A percentile compares a stretch with the other conserved stretches of the same genome.
Conservation (phyloP, 129 eudicot species). For the Artemisia argyi region DNA sequence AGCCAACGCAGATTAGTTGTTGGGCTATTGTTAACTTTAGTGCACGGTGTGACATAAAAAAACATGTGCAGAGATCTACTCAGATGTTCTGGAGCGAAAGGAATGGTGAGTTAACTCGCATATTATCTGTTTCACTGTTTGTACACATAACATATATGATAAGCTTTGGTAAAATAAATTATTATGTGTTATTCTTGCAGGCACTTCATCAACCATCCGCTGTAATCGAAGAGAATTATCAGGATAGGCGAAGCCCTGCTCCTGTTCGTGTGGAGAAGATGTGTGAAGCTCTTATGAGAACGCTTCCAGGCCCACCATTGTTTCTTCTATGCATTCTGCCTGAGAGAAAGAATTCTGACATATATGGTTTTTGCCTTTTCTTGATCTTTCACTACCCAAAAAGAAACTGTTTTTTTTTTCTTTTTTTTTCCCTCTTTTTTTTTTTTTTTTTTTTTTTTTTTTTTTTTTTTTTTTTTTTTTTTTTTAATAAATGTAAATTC, state of each 20-base stretch:
- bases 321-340: too few relatives aligned
- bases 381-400: not conserved
- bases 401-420: not conserved
- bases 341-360: constrained; percentile 71
- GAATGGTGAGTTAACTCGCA: too few relatives aligned
- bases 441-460: too few relatives aligned
- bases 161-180: constrained; percentile 74
- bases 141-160: constrained; percentile 33
- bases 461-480: too few relatives aligned
- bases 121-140: constrained; percentile 13
- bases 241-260: constrained; percentile 54
- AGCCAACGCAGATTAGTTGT: too few relatives aligned
- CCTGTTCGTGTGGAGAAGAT: constrained; percentile 66
- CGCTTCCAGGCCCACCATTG: too few relatives aligned
- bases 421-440: too few relatives aligned
- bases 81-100: too few relatives aligned
- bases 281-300: constrained; percentile 36
- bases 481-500: not conserved
- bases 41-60: too few relatives aligned
- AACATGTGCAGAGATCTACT: too few relatives aligned
- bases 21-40: too few relatives aligned
- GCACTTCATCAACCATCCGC: constrained; percentile 37
- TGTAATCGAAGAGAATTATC: constrained; percentile 56
- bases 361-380: not conserved
- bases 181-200: constrained; percentile 38